phyloP scores from a whole-genome alignment of 768 basidiomycete species.

The Boletus reticuloceps region DNA sequence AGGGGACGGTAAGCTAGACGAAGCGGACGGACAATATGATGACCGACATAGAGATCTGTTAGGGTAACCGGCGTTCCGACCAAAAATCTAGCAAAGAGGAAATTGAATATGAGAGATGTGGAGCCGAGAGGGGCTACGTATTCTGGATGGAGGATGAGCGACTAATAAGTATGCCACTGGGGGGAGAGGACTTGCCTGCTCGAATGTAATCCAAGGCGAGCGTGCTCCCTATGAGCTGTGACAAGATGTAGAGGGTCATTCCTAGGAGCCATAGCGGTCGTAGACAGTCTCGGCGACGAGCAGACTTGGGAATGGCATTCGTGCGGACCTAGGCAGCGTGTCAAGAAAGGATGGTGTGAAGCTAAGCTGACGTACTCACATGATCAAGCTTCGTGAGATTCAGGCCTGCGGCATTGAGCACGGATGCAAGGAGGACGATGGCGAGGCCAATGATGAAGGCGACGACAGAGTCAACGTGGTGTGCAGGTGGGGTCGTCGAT shows the following conservation, averaged over 20 bases:
- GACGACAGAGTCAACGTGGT: constrained; percentile 55
- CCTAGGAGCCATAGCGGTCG: constrained; percentile 89
- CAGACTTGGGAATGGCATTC: constrained; percentile 70
- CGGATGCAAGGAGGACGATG: constrained; percentile 79
- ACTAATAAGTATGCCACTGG: neutral
- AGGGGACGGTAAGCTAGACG: constrained; percentile 1
- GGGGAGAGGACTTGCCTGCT: constrained; percentile 49
- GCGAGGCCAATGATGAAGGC: constrained; percentile 82
- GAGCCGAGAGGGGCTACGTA: constrained; percentile 96
- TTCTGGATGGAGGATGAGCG: constrained; percentile 45
- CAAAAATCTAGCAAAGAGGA: constrained; percentile 87
- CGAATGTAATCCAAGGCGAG: constrained; percentile 87
- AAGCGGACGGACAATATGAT: neutral
- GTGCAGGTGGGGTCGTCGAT: constrained; percentile 29
- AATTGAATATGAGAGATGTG: constrained; percentile 93
- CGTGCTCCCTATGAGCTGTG: constrained; percentile 85
- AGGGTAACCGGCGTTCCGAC: constrained; percentile 83
- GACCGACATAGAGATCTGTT: constrained; percentile 75
- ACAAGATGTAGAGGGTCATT: constrained; percentile 91
- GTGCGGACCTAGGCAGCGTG: constrained; percentile 57
- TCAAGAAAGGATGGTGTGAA: neutral
- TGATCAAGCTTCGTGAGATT: constrained; percentile 95
- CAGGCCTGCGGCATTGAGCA: constrained; percentile 90
- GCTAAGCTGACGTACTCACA: constrained; percentile 40
- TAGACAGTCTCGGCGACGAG: constrained; percentile 73